Evolutionary conservation across 2,329 filamentous ascomycete species (phyloP), one percentile per base, ranked within the genome.

Genomic region (Aureobasidium sp.): DNA sequence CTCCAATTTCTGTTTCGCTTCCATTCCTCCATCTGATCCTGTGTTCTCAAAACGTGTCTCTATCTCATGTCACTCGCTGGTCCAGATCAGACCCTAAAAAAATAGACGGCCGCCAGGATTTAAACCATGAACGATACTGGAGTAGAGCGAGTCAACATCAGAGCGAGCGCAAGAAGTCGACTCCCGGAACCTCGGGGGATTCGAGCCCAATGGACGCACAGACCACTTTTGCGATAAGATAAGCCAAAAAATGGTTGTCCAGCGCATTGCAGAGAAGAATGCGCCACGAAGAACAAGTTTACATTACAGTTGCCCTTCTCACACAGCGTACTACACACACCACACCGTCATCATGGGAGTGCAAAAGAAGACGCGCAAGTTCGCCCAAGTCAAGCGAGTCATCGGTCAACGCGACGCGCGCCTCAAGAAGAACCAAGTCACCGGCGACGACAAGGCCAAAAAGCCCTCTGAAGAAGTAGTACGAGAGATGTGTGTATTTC

Each of bases 321-420:
- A 24, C 24, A 24, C 24, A 24, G 24, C 24, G 24, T 14, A 49
- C 15, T 15, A 19, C 44, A 24, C 39, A 47, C 14, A 49, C 7
- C 60, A 15, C 29, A 27, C 19, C 27, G 37, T 11, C 40, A 68
- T 5, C 39, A 97, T 97, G 93, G 92, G 91, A 77, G 85, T 91
- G 68, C 85, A 87, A 66, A 96, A 96, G 80, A 90, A 87, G 74
- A 96, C 90, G 59, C 86, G 92, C 79, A 97, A 97, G 79, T 97
- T 96, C 74, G 93, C 86, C 39, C 67, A 84, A 76, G 85, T 91
- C 71, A 95, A 96, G 79, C 82, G 90, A 68, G 79, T 96, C 59
- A 91, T 97, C 68, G 87, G 89, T 53, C 85, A 89, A 70, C 85
- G 86, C 63, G 92, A 97, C 79, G 85, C 84, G 49, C 82, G 91